Base-by-base conservation (phyloP, 2,329 filamentous ascomycete species). In the Hypoxylon sp. region DNA sequence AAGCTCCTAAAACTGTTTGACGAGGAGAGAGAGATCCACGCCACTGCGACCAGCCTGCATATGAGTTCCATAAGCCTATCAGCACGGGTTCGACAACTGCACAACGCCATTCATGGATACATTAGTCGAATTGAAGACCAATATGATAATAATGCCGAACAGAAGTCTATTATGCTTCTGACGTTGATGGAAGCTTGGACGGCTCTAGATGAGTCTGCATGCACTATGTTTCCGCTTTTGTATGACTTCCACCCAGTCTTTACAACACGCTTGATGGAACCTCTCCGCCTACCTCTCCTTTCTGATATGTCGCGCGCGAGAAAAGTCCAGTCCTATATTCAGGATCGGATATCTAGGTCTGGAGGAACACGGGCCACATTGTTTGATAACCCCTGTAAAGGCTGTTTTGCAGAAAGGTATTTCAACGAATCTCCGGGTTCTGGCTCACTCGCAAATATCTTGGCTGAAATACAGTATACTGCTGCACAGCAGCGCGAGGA, bases 151-250 rank as follows among this genome's bases (percentile, higher is more conserved):
- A 82, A 85, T 64, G 77, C 81, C 0, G 84, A 86, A 46, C 80
- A 85, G 21, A 83, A 82, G 67, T 87, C 87, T 9, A 62, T 77
- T 0, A 82, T 86, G 72, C 75, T 90, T 0, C 78, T 91, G 0
- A 82, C 79, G 6, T 51, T 87, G 0, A 82, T 91, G 74, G 84
- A 88, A 60, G 69, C 87, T 0, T 92, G 89, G 89, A 74, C 85
- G 1, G 71, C 75, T 1, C 82, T 90, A 74, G 90, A 92, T 65
- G 70, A 78, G 10, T 75, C 74, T 11, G 83, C 85, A 0, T 77
- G 80, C 0, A 5, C 52, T 0, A 59, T 69, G 0, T 86, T 80
- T 51, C 83, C 85, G 0, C 75, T 90, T 0, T 75, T 92, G 0
- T 25, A 51, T 0, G 75, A 85, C 0, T 91, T 84, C 59, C 79